Evolutionary conservation across 768 basidiomycete genomes (phyloP).

Genomic region (Exidia glandulosa): DNA sequence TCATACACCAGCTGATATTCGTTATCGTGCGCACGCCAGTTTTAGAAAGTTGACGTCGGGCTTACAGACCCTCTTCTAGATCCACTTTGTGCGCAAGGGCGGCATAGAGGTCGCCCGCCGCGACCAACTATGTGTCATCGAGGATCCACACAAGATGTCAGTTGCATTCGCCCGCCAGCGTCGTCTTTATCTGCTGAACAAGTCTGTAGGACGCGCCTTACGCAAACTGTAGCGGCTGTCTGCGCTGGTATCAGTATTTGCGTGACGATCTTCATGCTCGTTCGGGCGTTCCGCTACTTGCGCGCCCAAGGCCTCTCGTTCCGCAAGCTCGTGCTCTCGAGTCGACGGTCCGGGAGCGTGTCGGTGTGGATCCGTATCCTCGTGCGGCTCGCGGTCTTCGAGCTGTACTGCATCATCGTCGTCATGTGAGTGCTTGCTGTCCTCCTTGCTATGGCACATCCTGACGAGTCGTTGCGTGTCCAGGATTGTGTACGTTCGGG

Average conservation of each 20-base stretch:
- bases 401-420: background rate
- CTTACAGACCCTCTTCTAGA: background rate
- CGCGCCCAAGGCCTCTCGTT: background rate
- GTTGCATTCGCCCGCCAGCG: background rate
- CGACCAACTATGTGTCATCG: background rate
- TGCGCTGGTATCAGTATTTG: background rate
- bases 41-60: background rate
- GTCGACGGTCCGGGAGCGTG: background rate
- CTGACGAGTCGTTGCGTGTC: background rate
- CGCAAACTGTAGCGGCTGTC: background rate
- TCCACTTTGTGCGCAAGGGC: background rate
- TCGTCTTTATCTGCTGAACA: background rate
- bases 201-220: background rate
- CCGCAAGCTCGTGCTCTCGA: background rate
- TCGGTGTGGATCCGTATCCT: background rate
- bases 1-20: background rate
- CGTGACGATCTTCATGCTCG: background rate
- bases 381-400: background rate
- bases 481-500: background rate
- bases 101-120: background rate
- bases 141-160: background rate
- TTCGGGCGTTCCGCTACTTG: background rate
- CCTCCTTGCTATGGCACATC: background rate
- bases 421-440: background rate
- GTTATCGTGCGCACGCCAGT: background rate